These are phyloP conservation scores for Cardamine resedifolia DNA, from an alignment of 345 rosid genomes.

Conservation along the genomic window DNA sequence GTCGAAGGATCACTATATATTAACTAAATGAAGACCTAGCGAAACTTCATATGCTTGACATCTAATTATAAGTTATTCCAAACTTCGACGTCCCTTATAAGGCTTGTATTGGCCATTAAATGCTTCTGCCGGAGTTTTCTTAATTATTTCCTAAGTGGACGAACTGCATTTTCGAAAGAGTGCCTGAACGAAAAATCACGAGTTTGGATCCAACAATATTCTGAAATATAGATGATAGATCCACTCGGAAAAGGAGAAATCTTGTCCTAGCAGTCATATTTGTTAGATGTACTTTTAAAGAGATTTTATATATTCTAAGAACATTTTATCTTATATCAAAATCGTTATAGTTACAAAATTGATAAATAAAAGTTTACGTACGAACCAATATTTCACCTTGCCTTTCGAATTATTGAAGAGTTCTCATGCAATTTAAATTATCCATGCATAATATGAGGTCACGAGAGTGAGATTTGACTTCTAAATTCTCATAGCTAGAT, in stretches of 20 bases:
- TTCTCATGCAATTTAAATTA: neutral
- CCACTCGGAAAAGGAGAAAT: neutral
- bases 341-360: neutral
- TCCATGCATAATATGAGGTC: constrained; percentile 15
- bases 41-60: neutral
- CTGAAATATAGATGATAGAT: neutral
- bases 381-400: neutral
- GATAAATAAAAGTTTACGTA: neutral
- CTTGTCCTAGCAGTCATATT: neutral
- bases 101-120: neutral
- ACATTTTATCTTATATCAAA: neutral
- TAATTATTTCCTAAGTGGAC: neutral
- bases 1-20: neutral
- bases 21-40: neutral
- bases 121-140: neutral
- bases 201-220: neutral
- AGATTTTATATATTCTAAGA: neutral
- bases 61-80: neutral
- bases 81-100: neutral
- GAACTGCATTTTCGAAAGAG: neutral
- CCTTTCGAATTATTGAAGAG: neutral
- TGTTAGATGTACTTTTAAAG: neutral
- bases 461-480: constrained; percentile 31
- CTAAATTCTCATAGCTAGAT: constrained; percentile 23
- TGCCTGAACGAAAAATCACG: neutral